These are phyloP conservation scores for Silene latifolia DNA, from an alignment of 148 eudicot genomes.

Conservation along the genomic window DNA sequence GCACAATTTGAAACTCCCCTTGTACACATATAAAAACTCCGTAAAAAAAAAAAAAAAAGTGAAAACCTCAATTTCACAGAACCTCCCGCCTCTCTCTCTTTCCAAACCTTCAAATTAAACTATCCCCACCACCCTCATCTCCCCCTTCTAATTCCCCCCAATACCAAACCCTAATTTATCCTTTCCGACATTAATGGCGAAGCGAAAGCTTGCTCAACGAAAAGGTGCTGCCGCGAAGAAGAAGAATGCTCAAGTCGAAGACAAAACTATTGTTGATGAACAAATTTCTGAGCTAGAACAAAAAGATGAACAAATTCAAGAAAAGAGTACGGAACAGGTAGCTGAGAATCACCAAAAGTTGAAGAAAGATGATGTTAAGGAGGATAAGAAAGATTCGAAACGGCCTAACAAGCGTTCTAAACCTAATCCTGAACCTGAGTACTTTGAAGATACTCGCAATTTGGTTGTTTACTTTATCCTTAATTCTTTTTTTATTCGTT, in stretches of 20 bases:
- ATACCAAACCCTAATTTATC: slow-evolving; percentile 13
- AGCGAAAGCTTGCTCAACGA: slow-evolving; percentile 31
- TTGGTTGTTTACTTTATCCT: slow-evolving; percentile 41
- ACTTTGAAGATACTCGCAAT: slow-evolving; percentile 70
- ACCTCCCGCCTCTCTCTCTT: slow-evolving; percentile 14
- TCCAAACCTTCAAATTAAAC: not conserved
- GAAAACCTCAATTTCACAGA: not conserved
- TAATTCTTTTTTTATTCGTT: not conserved
- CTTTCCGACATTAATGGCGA: slow-evolving; percentile 24
- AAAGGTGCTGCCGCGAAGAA: slow-evolving; percentile 16
- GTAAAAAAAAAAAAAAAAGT: not conserved
- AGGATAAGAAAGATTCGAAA: slow-evolving; percentile 16
- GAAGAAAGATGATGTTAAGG: slow-evolving; percentile 12
- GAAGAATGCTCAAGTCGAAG: slow-evolving; percentile 2
- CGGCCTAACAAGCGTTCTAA: slow-evolving; percentile 36
- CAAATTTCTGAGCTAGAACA: slow-evolving; percentile 7
- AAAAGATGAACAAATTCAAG: not conserved
- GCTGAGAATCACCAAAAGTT: not conserved
- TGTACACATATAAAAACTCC: too few relatives aligned
- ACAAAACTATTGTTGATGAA: not conserved
- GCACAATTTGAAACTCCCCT: not conserved
- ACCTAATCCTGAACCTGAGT: slow-evolving; percentile 58
- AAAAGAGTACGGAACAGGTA: not conserved
- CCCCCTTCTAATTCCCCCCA: not conserved
- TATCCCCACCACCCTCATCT: too few relatives aligned